Evolutionary conservation across 495 filamentous ascomycete species (phyloP), one percentile per base, ranked within the genome.

Genomic region (Penicillium pulvis): DNA sequence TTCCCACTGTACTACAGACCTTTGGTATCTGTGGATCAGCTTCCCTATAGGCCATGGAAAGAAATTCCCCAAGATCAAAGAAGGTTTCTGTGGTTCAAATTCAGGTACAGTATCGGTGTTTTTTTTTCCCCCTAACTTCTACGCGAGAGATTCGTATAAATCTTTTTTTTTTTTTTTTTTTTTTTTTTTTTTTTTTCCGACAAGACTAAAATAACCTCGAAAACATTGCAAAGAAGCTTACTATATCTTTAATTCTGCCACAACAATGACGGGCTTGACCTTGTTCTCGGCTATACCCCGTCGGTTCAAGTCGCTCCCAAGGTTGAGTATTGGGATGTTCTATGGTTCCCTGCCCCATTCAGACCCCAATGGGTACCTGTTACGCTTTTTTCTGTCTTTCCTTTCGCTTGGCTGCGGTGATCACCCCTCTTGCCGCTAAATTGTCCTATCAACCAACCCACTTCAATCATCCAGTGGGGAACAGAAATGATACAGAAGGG

Each of bases 381-480:
- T 30, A 52, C 53, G 0, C 51, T 54, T 59, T 48, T 17, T 31
- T 52, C 20, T 50, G 8, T 8, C 24, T 26, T 42, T 56, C 45
- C 54, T 61, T 69, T 69, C 59, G 53, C 64, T 64, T 61, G 57
- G 60, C 56, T 48, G 43, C 50, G 61, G 66, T 70, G 69, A 72
- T 72, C 69, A 62, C 49, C 69, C 61, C 55, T 64, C 55, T 64
- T 55, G 47, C 50, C 48, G 54, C 56, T 67, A 53, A 49, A 52
- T 41, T 36, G 57, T 55, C 54, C 53, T 28, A 62, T 57, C 49
- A 59, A 62, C 53, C 55, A 55, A 61, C 57, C 68, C 63, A 69
- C 57, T 50, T 59, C 33, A 60, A 42, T 59, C 30, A 50, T 28
- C 36, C 24, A 58, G 67, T 72, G 62, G 67, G 54, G 69, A 63